Evolutionary conservation across 306 rosid genomes (phyloP).

Genomic region (Cucurbita ficifolia): DNA sequence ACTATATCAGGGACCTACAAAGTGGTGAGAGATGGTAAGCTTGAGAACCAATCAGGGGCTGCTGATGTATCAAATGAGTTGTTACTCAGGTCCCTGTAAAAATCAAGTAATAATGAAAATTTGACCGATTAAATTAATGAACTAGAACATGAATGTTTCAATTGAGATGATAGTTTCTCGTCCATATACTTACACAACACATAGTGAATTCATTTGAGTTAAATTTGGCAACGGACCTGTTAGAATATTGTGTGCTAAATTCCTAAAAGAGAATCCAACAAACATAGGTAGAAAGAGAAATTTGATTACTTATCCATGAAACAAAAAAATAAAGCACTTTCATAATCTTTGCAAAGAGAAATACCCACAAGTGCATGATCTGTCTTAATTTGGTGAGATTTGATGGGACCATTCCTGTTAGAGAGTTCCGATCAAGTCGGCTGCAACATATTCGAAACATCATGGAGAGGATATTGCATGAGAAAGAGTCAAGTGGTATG

Average conservation of each 20-base stretch:
- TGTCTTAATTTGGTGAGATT: neutral
- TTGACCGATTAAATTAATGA: neutral
- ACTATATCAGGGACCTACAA: neutral
- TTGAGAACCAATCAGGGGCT: neutral
- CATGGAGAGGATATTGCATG: neutral
- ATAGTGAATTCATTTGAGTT: neutral
- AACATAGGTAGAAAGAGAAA: neutral
- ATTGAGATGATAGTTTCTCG: neutral
- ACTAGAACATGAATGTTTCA: neutral
- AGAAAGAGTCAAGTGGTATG: neutral
- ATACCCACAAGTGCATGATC: neutral
- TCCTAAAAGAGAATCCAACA: neutral
- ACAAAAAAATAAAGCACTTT: neutral
- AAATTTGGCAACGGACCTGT: neutral
- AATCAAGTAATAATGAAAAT: neutral
- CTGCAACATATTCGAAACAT: constrained; percentile 3
- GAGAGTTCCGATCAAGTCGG: neutral
- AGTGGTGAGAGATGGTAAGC: neutral
- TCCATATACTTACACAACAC: neutral
- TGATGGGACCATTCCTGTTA: neutral
- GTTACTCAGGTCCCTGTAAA: constrained; percentile 3
- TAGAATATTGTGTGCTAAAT: neutral
- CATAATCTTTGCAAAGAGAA: neutral
- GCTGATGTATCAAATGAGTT: neutral
- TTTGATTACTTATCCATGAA: neutral